Conservation (phyloP, 2,329 filamentous ascomycete genomes). For the Cercospora brassicicola region DNA sequence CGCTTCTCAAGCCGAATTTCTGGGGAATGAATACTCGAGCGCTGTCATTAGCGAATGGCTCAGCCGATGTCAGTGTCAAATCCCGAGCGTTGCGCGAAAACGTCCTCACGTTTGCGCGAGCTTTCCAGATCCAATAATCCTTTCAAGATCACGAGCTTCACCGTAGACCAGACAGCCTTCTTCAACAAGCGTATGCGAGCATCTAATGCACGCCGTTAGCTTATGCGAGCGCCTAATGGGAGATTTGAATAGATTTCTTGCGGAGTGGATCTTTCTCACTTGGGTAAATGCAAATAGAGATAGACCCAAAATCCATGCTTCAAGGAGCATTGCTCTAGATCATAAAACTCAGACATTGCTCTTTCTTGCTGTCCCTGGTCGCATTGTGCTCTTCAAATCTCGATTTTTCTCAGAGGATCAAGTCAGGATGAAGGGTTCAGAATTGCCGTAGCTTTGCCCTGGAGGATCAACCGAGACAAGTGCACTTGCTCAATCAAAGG, state of each 20-base stretch:
- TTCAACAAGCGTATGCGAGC: background rate
- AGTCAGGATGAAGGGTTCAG: background rate
- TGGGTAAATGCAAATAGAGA: background rate
- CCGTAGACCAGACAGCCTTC: background rate
- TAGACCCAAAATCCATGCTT: background rate
- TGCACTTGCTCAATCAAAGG: background rate
- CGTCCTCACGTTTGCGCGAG: background rate
- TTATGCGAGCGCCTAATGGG: background rate
- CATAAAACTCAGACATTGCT: background rate
- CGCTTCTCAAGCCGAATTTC: background rate
- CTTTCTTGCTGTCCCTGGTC: background rate
- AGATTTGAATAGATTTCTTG: background rate
- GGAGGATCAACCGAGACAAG: too few species aligned
- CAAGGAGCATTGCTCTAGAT: background rate
- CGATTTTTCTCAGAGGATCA: background rate
- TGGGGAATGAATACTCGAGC: background rate
- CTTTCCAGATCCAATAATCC: background rate
- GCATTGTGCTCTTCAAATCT: background rate
- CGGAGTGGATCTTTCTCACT: background rate
- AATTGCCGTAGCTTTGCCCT: background rate
- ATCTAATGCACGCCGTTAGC: background rate
- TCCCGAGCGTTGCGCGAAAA: background rate
- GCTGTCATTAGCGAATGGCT: background rate
- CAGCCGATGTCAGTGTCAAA: background rate
- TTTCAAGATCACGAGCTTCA: background rate